Evolutionary conservation across 2,329 filamentous ascomycete species (phyloP), one percentile per base, ranked within the genome.

Genomic region (Fonsecaea multimorphosa): DNA sequence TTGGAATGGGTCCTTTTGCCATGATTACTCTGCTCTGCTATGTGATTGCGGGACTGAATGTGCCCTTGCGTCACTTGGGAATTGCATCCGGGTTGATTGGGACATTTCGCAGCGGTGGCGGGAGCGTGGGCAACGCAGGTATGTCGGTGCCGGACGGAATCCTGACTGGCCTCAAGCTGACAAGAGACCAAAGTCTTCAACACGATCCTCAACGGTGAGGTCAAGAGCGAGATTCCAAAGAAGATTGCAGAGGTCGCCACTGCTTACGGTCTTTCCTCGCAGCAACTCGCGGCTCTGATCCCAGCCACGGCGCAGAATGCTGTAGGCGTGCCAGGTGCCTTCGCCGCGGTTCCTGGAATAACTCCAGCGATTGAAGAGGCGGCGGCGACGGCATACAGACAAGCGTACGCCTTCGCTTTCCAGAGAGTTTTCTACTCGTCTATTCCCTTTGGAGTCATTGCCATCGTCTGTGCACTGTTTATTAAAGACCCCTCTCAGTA

Each of bases 361-460:
- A 79, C 72, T 12, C 60, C 74, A 0, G 65, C 70, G n/a, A 74
- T 81, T 46, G 68, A 74, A 31, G 71, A 63, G 2, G 78, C 77
- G 0, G 78, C 80, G 0, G 73, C 68, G 1, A 62, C 66, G 0
- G 78, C 79, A 24, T 66, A 78, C 32, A 77, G 78, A 67, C 73
- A 74, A 11, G 80, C 80, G n/a, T 82, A 84, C 70, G 72, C 76
- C 4, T 63, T 76, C n/a, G 78, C 79, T 2, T 83, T 84, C 72
- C 73, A 74, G 61, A 76, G 78, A 2, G 81, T 85, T 0, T 84
- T 69, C 67, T 61, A 71, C 38, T 24, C 66, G 32, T 55, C 58
- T n/a, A 64, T 72, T 51, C 68, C 70, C 5, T 72, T 72, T 19
- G 70, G 67, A 16, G 59, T 66, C 6, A 12, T 69, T 24, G 71